Evolutionary conservation across 2,329 filamentous ascomycete species (phyloP).

Genomic region (Ascochyta fabae): DNA sequence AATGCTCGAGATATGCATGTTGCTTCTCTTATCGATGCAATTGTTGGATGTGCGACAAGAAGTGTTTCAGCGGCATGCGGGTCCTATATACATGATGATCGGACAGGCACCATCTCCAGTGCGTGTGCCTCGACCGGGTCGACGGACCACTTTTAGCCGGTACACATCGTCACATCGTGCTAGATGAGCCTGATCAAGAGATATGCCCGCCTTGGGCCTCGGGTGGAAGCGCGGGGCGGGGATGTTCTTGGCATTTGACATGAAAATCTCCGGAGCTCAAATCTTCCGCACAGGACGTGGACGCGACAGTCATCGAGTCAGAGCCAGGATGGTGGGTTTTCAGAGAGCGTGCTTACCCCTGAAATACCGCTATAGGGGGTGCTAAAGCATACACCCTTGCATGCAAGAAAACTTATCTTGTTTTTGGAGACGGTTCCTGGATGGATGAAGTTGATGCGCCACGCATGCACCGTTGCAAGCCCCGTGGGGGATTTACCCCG

Average conservation of each 20-base stretch:
- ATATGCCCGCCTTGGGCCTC: conserved; percentile 15
- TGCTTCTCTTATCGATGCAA: conserved; percentile 2
- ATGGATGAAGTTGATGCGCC: neutral
- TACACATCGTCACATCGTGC: neutral
- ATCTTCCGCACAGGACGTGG: neutral
- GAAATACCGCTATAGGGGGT: neutral
- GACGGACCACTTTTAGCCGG: conserved; percentile 21
- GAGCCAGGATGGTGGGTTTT: neutral
- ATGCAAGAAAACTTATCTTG: neutral
- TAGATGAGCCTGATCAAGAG: conserved; percentile 1
- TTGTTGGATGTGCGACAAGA: conserved; percentile 3
- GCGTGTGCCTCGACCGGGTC: conserved; percentile 19
- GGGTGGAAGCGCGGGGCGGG: conserved; percentile 11
- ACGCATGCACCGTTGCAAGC: neutral
- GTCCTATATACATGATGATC: conserved; percentile 14
- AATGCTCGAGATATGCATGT: conserved; percentile 38
- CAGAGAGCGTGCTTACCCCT: too few species aligned
- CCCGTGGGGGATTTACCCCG: conserved; percentile 6
- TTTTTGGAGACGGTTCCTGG: neutral
- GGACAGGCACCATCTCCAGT: neutral
- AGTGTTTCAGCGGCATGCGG: neutral
- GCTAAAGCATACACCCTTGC: too few species aligned
- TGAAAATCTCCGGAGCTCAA: neutral
- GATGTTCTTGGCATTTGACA: conserved; percentile 3
- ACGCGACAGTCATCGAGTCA: neutral